Evolutionary conservation across 2,329 filamentous ascomycete genomes (phyloP).

Genomic region (Triangularia verruculosa): DNA sequence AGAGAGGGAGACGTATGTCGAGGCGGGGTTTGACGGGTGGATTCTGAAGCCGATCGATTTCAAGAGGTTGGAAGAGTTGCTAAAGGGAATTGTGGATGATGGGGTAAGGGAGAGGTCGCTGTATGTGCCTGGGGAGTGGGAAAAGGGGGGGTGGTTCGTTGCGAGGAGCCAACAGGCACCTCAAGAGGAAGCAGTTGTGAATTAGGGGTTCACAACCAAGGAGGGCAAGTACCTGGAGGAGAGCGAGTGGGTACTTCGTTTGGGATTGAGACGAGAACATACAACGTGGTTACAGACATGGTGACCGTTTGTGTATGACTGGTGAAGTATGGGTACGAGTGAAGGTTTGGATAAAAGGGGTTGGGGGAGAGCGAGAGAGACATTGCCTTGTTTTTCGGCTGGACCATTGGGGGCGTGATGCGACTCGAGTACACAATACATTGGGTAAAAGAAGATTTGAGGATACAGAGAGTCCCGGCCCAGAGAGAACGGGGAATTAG

Average conservation of each 20-base stretch:
- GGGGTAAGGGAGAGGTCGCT: conserved; percentile 58
- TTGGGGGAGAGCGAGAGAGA: too few species aligned
- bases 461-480: background rate
- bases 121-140: conserved; percentile 73
- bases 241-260: background rate
- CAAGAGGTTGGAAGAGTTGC: conserved; percentile 64
- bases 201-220: background rate
- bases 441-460: background rate
- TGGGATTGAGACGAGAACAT: background rate
- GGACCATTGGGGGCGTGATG: background rate
- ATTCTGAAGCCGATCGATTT: conserved; percentile 88
- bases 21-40: conserved; percentile 85
- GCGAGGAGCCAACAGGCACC: background rate
- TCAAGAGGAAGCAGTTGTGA: background rate
- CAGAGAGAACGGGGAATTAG: background rate
- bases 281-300: too few species aligned
- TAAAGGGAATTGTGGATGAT: conserved; percentile 65
- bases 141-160: conserved; percentile 79
- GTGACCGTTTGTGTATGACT: too few species aligned
- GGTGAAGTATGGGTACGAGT: too few species aligned
- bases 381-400: background rate
- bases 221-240: background rate
- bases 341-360: too few species aligned
- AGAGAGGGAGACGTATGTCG: conserved; percentile 65
- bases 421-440: background rate